Percentiles rank a stretch among this genome's conserved stretches.
Conservation (phyloP, 371 early-diverging fungal genomes). For the Mucor plumbeus region DNA sequence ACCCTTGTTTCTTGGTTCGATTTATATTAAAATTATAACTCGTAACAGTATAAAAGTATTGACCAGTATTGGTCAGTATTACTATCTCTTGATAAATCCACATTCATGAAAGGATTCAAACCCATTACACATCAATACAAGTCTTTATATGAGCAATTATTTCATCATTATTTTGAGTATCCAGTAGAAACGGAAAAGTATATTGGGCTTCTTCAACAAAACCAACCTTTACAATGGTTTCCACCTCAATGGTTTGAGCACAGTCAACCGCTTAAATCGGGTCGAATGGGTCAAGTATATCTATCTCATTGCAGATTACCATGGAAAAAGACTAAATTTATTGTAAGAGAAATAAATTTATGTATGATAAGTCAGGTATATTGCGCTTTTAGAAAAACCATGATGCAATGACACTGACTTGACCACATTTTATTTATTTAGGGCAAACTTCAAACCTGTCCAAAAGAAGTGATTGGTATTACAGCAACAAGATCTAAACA, state of each 20-base stretch:
- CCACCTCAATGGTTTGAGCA: conserved; percentile 25
- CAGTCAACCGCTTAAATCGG: conserved; percentile 14
- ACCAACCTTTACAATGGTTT: conserved; percentile 16
- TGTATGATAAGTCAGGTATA: conserved; percentile 16
- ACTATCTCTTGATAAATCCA: conserved; percentile 7
- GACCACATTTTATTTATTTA: background rate
- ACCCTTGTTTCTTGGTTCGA: background rate
- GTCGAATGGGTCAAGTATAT: conserved; percentile 29
- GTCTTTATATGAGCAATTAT: conserved; percentile 23
- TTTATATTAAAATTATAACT: background rate
- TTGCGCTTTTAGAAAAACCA: background rate
- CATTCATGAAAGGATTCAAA: conserved; percentile 27
- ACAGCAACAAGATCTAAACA: conserved; percentile 22
- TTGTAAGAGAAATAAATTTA: conserved; percentile 15
- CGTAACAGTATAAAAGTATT: background rate
- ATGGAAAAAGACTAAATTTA: background rate
- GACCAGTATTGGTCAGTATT: conserved; percentile 15
- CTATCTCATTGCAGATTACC: conserved; percentile 19
- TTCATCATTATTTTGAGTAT: conserved; percentile 25
- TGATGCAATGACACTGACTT: background rate
- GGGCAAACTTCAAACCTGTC: conserved; percentile 9
- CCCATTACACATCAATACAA: conserved; percentile 14
- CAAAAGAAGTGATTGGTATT: conserved; percentile 22
- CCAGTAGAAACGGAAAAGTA: conserved; percentile 10
- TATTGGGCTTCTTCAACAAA: background rate